Evolutionary conservation across 331 rosid species (phyloP).

Genomic region (Quercus phellos): DNA sequence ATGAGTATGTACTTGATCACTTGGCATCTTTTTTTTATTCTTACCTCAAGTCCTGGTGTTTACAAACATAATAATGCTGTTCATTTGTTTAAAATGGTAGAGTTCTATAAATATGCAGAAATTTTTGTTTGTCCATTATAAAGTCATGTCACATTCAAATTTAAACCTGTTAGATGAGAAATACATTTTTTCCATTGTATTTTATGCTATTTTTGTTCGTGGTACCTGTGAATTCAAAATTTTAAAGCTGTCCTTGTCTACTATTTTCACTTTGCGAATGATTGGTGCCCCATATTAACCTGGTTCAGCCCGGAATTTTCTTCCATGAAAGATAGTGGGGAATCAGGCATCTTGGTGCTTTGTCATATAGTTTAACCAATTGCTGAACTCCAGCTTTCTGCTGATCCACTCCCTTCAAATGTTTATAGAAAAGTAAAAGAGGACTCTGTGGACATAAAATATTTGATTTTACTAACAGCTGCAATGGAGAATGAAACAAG

Average conservation of each 20-base stretch:
- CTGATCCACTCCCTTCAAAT: neutral
- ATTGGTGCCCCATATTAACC: neutral
- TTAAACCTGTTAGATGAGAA: neutral
- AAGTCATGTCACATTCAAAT: neutral
- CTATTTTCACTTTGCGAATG: neutral
- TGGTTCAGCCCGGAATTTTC: neutral
- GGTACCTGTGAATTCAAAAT: neutral
- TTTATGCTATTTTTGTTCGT: neutral
- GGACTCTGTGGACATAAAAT: neutral
- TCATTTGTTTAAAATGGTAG: neutral
- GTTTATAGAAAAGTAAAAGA: neutral
- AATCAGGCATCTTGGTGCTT: conserved; percentile 15
- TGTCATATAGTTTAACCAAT: conserved; percentile 10
- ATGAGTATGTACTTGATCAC: conserved; percentile 31
- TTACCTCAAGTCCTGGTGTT: neutral
- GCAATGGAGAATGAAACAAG: neutral
- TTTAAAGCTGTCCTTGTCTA: neutral
- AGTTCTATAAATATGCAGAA: neutral
- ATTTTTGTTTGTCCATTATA: neutral
- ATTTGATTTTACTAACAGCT: neutral
- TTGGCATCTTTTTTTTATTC: conserved; percentile 3
- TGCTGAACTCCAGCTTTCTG: neutral
- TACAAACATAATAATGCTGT: neutral
- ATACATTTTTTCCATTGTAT: neutral
- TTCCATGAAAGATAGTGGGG: neutral